Conservation (phyloP, 2,329 filamentous ascomycete genomes). For the Aciculosporium take region DNA sequence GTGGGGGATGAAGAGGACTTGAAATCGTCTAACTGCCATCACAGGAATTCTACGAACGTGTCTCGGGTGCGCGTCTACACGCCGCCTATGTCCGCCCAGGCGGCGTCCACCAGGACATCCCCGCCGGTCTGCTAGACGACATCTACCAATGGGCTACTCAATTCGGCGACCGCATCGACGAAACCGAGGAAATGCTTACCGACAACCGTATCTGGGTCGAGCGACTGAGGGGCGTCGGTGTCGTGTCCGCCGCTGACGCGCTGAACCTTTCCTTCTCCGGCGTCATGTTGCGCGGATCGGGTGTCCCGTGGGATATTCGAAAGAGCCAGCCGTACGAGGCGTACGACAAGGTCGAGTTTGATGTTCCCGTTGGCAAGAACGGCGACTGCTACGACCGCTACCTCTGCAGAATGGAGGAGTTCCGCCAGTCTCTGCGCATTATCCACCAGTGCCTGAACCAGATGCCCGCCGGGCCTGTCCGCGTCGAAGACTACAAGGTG, state of each 20-base stretch:
- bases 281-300: conserved; percentile 94
- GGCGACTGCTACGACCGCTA: conserved; percentile 99
- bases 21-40: not conserved
- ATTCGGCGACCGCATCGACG: conserved; percentile 95
- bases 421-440: conserved; percentile 93
- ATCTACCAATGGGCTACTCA: conserved; percentile 99
- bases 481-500: conserved; percentile 98
- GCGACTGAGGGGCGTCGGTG: conserved; percentile 78
- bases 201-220: conserved; percentile 99
- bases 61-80: conserved; percentile 93
- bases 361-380: conserved; percentile 90
- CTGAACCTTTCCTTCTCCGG: conserved; percentile 93
- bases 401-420: conserved; percentile 98
- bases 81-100: conserved; percentile 93
- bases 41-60: conserved; percentile 99
- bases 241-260: conserved; percentile 84
- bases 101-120: conserved; percentile 91
- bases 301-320: conserved; percentile 89
- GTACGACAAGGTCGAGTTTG: conserved; percentile 95
- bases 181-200: conserved; percentile 95
- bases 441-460: conserved; percentile 98
- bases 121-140: conserved; percentile 85
- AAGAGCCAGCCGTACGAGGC: conserved; percentile 97
- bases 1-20: too few relatives aligned
- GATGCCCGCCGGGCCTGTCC: conserved; percentile 88